Evolutionary conservation across 2,329 filamentous ascomycete species (phyloP), one percentile per base, ranked within the genome.

Genomic region (Aspergillus ruber): DNA sequence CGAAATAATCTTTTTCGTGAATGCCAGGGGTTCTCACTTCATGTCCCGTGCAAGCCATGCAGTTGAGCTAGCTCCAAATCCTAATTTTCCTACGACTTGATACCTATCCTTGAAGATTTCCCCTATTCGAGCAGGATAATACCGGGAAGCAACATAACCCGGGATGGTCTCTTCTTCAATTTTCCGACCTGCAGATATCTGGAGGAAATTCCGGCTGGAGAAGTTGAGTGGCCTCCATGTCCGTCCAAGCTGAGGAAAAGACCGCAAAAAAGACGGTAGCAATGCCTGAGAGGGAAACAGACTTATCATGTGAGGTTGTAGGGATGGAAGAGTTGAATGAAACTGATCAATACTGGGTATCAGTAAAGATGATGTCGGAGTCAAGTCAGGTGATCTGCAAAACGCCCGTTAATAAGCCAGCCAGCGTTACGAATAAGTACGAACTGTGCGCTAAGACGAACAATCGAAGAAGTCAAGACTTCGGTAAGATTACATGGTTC

Each of bases 31-130:
- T n/a, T 42, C 56, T 54, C 45, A 64, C 63, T 59, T 36, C 55
- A 67, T 60, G 18, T 68, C 66, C 36, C 62, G 55, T 40, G 63
- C 63, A 50, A 70, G 62, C 68, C 66, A 70, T 7, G 54, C 60
- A 0, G 64, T 70, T 23, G 64, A 70, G 18, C 45, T 65, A 32
- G 61, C 32, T 49, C 67, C 66, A 56, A 59, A 70, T 27, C 66
- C 66, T 13, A 68, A 47, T 52, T 70, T 69, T 1, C 61, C 64
- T 12, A 68, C 50, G 13, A 69, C 51, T 50, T 66, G 60, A 51
- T 69, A 70, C 25, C 55, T 55, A 0, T 59, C 46, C 41, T 60
- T 51, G 6, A 67, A 8, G 1, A 64, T 33, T 47, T 67, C 56
- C 23, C 62, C 62, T 51, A 67, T 65, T 33, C 43, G 51, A 35